Evolutionary conservation across 768 basidiomycete species (phyloP).

Genomic region (Auricularia heimuer): DNA sequence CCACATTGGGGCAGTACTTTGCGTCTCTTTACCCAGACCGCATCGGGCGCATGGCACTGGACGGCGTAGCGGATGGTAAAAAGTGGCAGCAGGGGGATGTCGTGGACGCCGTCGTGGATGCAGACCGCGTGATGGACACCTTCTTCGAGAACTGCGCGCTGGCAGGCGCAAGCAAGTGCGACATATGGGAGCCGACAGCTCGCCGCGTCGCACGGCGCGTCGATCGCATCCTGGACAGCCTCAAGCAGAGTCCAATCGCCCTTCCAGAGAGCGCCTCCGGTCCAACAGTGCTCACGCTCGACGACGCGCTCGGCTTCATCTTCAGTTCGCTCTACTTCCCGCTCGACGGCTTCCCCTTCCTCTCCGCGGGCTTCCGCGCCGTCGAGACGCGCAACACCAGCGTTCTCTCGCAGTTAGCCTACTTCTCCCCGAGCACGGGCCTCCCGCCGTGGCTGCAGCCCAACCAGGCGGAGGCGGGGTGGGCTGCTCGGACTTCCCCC

Average conservation of each 20-base stretch:
- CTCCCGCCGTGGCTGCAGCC: neutral
- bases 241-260: neutral
- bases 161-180: neutral
- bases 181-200: neutral
- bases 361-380: neutral
- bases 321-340: neutral
- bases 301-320: neutral
- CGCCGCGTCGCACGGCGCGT: neutral
- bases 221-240: neutral
- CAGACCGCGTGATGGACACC: neutral
- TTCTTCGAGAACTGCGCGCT: neutral
- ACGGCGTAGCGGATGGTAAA: slow-evolving; percentile 8
- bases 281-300: neutral
- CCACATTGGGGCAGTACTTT: slow-evolving; percentile 14
- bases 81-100: neutral
- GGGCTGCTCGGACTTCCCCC: neutral
- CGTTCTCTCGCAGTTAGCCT: neutral
- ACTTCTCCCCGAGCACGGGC: neutral
- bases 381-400: neutral
- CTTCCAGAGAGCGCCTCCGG: neutral
- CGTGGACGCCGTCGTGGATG: neutral
- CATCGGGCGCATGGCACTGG: slow-evolving; percentile 8
- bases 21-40: slow-evolving; percentile 15
- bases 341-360: neutral
- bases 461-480: neutral